phyloP scores from a whole-genome alignment of 768 basidiomycete genomes.

The Crepidotus variabilis region DNA sequence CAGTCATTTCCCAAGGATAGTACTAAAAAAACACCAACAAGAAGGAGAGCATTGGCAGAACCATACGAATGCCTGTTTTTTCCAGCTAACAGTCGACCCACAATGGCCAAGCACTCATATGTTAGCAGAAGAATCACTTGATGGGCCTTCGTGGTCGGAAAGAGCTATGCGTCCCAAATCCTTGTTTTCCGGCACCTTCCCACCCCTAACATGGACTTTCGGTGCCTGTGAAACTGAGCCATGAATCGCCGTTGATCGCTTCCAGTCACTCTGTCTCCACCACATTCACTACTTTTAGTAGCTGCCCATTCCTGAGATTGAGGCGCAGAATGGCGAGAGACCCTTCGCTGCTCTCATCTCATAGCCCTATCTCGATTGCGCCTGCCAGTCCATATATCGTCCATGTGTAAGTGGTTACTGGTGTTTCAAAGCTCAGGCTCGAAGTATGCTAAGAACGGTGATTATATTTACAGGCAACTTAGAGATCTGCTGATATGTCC shows the following conservation, averaged over 20 bases:
- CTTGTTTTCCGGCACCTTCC: not conserved
- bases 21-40: too few species aligned
- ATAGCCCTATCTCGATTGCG: constrained; percentile 33
- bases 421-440: not conserved
- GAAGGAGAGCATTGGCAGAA: too few species aligned
- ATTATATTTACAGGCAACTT: constrained; percentile 48
- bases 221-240: not conserved
- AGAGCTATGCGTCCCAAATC: too few species aligned
- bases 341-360: constrained; percentile 36
- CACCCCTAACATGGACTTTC: not conserved
- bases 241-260: not conserved
- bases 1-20: too few species aligned
- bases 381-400: constrained; percentile 49
- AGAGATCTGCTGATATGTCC: constrained; percentile 76
- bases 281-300: not conserved
- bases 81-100: too few species aligned
- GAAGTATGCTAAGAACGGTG: not conserved
- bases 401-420: constrained; percentile 48
- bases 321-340: constrained; percentile 36
- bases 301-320: not conserved
- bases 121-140: too few species aligned
- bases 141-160: too few species aligned
- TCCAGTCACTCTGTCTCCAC: not conserved
- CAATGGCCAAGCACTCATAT: too few species aligned
- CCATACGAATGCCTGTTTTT: too few species aligned